Percentiles rank a stretch among this genome's conserved stretches.
Conservation (phyloP, 495 filamentous ascomycete species). For the Aspergillus incahuasiensis region DNA sequence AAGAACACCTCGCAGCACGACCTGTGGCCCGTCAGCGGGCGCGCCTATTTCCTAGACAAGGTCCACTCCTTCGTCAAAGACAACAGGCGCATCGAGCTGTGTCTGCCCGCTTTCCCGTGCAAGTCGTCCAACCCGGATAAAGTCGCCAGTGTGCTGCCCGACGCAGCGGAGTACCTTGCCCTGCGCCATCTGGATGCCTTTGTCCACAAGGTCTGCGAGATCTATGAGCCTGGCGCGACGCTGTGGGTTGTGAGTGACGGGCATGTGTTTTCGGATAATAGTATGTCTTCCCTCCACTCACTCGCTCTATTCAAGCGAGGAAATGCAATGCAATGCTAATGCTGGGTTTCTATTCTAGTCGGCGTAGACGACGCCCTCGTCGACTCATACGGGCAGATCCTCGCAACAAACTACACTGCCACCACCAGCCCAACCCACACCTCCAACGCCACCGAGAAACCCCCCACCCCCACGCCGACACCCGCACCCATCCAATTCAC, state of each 20-base stretch:
- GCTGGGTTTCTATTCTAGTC: conserved; percentile 26
- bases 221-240: conserved; percentile 40
- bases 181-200: conserved; percentile 38
- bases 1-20: neutral
- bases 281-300: conserved; percentile 31
- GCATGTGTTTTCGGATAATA: conserved; percentile 21
- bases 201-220: conserved; percentile 32
- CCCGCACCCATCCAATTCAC: neutral
- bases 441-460: too few species aligned
- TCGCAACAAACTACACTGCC: neutral
- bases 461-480: too few species aligned
- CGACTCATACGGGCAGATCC: conserved; percentile 18
- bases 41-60: conserved; percentile 16
- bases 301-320: conserved; percentile 11
- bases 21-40: conserved; percentile 1
- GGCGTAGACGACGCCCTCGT: conserved; percentile 34
- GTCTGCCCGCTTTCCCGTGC: conserved; percentile 49
- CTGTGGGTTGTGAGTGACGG: conserved; percentile 47
- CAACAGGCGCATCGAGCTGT: conserved; percentile 14
- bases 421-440: neutral
- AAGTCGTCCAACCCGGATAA: conserved; percentile 46
- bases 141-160: conserved; percentile 41
- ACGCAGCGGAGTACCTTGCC: conserved; percentile 47
- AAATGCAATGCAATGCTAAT: too few species aligned
- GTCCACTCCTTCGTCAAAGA: conserved; percentile 24